These are phyloP conservation scores for Boechera divaricarpa DNA, from an alignment of 345 rosid species.

Conservation along the genomic window DNA sequence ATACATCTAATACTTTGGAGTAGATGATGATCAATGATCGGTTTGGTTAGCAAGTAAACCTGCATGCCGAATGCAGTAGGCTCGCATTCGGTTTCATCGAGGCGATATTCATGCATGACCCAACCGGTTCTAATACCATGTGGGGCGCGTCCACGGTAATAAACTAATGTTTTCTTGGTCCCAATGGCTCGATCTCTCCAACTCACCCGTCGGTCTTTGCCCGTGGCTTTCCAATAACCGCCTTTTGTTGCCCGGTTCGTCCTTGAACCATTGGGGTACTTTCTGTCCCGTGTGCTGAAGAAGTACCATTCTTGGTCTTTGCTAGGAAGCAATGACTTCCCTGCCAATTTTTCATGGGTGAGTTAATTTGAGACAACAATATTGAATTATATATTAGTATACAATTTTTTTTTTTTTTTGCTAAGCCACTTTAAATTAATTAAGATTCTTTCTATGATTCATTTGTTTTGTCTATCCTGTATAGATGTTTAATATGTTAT, in stretches of 20 bases:
- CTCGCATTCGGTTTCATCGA: constrained; percentile 86
- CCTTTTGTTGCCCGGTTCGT: constrained; percentile 94
- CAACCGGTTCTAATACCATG: constrained; percentile 91
- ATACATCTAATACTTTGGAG: not conserved
- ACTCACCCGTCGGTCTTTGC: constrained; percentile 88
- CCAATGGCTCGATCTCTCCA: constrained; percentile 76
- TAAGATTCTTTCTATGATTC: not conserved
- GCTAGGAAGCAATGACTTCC: constrained; percentile 88
- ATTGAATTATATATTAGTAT: not conserved
- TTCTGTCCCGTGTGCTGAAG: constrained; percentile 94
- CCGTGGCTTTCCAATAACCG: constrained; percentile 99
- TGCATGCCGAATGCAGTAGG: constrained; percentile 62
- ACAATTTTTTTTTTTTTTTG: not conserved
- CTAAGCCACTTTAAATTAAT: not conserved
- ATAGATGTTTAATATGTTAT: constrained; percentile 5
- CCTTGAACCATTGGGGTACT: constrained; percentile 95
- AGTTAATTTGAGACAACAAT: not conserved
- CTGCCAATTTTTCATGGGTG: constrained; percentile 45
- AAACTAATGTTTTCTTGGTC: constrained; percentile 92
- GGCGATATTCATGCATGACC: constrained; percentile 99
- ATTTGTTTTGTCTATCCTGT: not conserved
- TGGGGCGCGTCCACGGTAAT: constrained; percentile 96
- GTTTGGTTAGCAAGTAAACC: constrained; percentile 49
- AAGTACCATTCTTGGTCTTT: constrained; percentile 97
- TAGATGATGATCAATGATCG: not conserved